phyloP scores from a whole-genome alignment of 192 early-diverging fungal genomes.

The Funneliformis geosporum region DNA sequence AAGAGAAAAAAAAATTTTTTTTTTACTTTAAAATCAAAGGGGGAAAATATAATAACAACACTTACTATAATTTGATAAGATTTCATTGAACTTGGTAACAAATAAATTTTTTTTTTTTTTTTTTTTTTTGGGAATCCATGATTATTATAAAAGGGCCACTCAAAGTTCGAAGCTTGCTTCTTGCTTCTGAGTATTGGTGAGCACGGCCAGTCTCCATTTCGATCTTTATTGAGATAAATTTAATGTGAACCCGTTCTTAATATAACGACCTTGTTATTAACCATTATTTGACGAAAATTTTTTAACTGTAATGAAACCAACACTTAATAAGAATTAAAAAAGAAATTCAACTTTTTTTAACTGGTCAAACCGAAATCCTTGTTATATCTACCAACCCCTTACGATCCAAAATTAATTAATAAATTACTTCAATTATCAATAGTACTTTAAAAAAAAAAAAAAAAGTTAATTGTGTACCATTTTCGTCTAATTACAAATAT shows the following conservation, averaged over 20 bases:
- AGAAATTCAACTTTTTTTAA: no score
- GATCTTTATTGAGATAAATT: no score
- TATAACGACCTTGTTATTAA: conserved; percentile 1
- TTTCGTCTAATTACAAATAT: conserved; percentile 5
- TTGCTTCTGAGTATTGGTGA: conserved; percentile 6
- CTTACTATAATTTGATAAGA: not conserved
- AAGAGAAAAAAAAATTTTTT: no score
- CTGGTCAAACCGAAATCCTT: no score
- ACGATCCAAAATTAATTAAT: not conserved
- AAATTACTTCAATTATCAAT: not conserved
- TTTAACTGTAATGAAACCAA: not conserved
- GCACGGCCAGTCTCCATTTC: not conserved
- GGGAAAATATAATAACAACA: not conserved
- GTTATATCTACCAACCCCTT: no score
- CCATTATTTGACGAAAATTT: not conserved
- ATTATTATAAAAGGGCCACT: not conserved
- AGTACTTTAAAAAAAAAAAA: not conserved
- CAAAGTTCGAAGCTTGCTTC: not conserved
- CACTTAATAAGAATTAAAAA: no score
- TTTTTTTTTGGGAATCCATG: not conserved
- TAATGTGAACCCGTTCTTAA: not conserved
- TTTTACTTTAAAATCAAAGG: not conserved
- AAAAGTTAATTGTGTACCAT: not conserved
- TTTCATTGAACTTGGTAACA: not conserved
- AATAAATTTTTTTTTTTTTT: not conserved